phyloP scores from a whole-genome alignment of 306 rosid genomes.

The Lablab purpureus region DNA sequence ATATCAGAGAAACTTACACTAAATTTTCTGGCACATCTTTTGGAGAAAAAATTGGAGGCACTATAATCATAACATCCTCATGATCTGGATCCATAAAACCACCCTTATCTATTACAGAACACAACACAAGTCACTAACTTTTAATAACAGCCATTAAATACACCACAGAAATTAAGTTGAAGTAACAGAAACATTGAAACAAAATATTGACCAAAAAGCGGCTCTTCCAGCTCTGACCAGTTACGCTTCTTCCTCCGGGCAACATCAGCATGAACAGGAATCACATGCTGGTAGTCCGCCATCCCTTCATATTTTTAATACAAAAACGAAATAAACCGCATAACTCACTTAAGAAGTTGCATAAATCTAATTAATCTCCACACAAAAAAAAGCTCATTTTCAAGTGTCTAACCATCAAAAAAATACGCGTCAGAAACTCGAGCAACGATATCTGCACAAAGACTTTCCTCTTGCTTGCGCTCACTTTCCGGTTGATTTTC shows the following conservation, averaged over 20 bases:
- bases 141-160: constrained; percentile 18
- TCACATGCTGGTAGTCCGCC: constrained; percentile 92
- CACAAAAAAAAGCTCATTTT: not conserved
- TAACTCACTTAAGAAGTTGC: not conserved
- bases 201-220: constrained; percentile 61
- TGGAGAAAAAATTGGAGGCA: constrained; percentile 78
- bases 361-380: constrained; percentile 30
- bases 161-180: constrained; percentile 24
- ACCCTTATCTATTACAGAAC: constrained; percentile 58
- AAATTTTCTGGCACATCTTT: constrained; percentile 85
- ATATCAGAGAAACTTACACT: constrained; percentile 65
- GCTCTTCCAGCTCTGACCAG: constrained; percentile 69
- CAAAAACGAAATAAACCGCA: constrained; percentile 35
- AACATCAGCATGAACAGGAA: constrained; percentile 83
- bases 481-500: constrained; percentile 43
- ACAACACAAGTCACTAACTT: constrained; percentile 21
- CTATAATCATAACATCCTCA: constrained; percentile 79
- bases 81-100: constrained; percentile 70
- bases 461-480: constrained; percentile 44
- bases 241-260: constrained; percentile 69
- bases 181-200: constrained; percentile 37
- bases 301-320: constrained; percentile 65
- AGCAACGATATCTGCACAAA: constrained; percentile 71
- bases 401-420: constrained; percentile 70
- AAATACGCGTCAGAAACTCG: constrained; percentile 70